phyloP scores from a whole-genome alignment of 2,329 filamentous ascomycete species.

The Trichoderma sp. region DNA sequence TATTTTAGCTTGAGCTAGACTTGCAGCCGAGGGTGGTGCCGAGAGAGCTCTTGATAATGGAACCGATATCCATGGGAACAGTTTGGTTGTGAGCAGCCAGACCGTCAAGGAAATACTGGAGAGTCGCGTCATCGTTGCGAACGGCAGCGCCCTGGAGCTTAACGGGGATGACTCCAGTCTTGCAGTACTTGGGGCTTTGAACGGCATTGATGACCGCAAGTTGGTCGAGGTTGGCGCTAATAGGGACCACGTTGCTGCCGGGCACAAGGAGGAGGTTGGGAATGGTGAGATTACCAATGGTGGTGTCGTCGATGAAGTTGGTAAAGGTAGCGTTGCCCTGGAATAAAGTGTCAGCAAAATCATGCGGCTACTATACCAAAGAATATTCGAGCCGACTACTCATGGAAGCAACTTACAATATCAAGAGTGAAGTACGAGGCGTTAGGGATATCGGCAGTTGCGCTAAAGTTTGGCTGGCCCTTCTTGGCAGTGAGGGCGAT shows the following conservation, averaged over 20 bases:
- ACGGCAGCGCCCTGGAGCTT: constrained; percentile 53
- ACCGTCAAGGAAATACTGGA: constrained; percentile 56
- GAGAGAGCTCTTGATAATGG: constrained; percentile 39
- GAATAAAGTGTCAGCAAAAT: constrained; percentile 4
- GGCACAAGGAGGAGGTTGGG: constrained; percentile 57
- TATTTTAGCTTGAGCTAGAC: background rate
- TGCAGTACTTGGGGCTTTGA: constrained; percentile 47
- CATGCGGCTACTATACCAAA: background rate
- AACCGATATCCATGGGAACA: constrained; percentile 50
- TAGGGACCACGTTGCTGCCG: constrained; percentile 54
- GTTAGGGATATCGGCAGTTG: constrained; percentile 60
- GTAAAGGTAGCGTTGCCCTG: constrained; percentile 62
- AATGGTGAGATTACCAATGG: constrained; percentile 56
- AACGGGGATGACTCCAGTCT: constrained; percentile 53
- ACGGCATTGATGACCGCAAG: constrained; percentile 41
- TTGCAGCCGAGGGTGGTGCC: constrained; percentile 7
- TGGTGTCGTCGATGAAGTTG: constrained; percentile 50
- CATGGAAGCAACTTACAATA: constrained; percentile 46
- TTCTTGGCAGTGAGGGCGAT: constrained; percentile 41
- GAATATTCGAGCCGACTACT: background rate
- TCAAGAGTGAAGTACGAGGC: constrained; percentile 61
- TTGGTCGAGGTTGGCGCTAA: constrained; percentile 55
- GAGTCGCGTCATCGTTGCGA: constrained; percentile 47
- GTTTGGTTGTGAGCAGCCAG: constrained; percentile 51
- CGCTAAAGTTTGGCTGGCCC: constrained; percentile 59